These are phyloP conservation scores for Jatropha multifida DNA, from an alignment of 441 rosid species.

Conservation along the genomic window DNA sequence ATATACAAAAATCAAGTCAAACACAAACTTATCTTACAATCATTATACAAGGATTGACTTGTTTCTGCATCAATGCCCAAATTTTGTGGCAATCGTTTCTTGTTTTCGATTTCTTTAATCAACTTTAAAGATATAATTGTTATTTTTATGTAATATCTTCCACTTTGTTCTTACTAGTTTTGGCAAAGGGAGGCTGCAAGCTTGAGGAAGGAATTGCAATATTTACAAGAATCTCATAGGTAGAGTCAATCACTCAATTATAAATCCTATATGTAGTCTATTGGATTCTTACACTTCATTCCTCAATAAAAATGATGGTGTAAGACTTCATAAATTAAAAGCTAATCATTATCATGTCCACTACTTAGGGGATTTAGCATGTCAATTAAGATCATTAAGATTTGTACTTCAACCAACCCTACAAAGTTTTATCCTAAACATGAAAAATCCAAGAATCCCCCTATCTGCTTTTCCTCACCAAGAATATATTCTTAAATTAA, in stretches of 20 bases:
- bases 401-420: neutral
- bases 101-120: conserved; percentile 3
- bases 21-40: neutral
- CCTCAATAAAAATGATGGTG: neutral
- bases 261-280: neutral
- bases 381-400: neutral
- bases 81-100: neutral
- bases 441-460: neutral
- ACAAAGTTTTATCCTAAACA: neutral
- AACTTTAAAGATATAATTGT: neutral
- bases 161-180: conserved; percentile 44
- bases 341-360: neutral
- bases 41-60: neutral
- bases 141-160: conserved; percentile 17
- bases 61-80: neutral
- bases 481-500: neutral
- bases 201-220: conserved; percentile 64
- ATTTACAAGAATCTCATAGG: conserved; percentile 70
- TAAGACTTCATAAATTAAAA: neutral
- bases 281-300: neutral
- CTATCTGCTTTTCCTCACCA: neutral
- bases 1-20: neutral
- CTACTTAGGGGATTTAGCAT: neutral
- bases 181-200: conserved; percentile 77
- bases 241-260: conserved; percentile 22